Percentiles rank a stretch among this genome's conserved stretches.
Conservation (phyloP, 805 yeast species). For the Naumovozyma baii region DNA sequence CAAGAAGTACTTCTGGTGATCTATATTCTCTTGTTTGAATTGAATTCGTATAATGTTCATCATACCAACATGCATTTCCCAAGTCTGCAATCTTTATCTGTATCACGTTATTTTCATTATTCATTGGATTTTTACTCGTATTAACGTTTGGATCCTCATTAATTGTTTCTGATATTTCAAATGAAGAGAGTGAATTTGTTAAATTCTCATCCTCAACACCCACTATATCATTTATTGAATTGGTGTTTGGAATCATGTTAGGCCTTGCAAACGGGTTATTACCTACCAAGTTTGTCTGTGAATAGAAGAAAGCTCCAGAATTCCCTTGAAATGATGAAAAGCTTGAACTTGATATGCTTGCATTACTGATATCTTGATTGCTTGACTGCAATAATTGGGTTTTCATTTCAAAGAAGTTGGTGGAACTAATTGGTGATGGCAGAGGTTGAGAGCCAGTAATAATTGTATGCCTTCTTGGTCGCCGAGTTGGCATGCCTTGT, state of each 20-base stretch:
- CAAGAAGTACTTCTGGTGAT: conserved; percentile 77
- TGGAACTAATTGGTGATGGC: conserved; percentile 73
- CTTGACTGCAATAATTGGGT: conserved; percentile 18
- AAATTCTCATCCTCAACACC: conserved; percentile 6
- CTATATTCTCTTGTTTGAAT: conserved; percentile 90
- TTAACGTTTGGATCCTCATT: not conserved
- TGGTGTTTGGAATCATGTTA: not conserved
- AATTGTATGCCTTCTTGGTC: conserved; percentile 62
- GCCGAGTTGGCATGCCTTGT: conserved; percentile 22
- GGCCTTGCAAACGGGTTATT: conserved; percentile 1
- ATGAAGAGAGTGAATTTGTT: conserved; percentile 34
- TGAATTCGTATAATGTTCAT: conserved; percentile 75
- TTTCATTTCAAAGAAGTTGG: conserved; percentile 29
- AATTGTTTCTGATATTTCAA: conserved; percentile 21
- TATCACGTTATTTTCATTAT: conserved; percentile 38
- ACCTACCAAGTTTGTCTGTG: conserved; percentile 1
- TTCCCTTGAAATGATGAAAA: conserved; percentile 5
- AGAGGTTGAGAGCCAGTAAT: conserved; percentile 89
- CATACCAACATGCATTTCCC: conserved; percentile 82
- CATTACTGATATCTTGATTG: conserved; percentile 4
- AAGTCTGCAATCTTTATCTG: conserved; percentile 85
- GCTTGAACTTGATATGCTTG: conserved; percentile 1
- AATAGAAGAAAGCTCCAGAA: not conserved
- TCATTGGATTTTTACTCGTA: not conserved
- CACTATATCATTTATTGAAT: not conserved